Evolutionary conservation across 805 yeast species (phyloP).

Genomic region (Myxozyma geophila): DNA sequence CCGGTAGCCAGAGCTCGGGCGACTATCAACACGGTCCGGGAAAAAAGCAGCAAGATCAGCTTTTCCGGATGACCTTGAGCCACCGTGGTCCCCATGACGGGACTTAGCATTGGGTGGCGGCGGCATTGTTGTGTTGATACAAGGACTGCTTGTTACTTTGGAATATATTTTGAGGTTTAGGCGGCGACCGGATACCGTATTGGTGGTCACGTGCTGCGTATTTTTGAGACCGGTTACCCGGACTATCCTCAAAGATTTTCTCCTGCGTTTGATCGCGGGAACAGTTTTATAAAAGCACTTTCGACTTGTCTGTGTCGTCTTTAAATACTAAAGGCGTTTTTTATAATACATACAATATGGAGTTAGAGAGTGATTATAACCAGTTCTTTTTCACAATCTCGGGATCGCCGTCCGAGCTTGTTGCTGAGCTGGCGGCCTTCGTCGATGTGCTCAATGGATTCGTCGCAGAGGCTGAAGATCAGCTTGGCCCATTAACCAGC

Average conservation of each 20-base stretch:
- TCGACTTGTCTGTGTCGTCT: not conserved
- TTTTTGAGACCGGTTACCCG: conserved; percentile 8
- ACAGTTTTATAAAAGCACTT: not conserved
- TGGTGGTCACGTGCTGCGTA: conserved; percentile 3
- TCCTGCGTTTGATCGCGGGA: not conserved
- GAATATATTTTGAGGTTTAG: not conserved
- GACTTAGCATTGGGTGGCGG: conserved; percentile 7
- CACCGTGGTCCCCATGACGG: not conserved
- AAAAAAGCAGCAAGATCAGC: conserved; percentile 34
- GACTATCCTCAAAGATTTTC: conserved; percentile 13
- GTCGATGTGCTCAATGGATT: conserved; percentile 45
- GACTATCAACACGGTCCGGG: conserved; percentile 30
- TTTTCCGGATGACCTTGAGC: conserved; percentile 21
- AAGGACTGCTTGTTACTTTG: not conserved
- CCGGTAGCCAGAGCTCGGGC: conserved; percentile 4
- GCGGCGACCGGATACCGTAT: not conserved
- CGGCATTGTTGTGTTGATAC: conserved; percentile 2
- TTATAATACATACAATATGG: not conserved
- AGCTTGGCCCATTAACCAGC: conserved; percentile 30
- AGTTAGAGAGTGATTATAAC: conserved; percentile 15
- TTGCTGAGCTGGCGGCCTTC: conserved; percentile 44
- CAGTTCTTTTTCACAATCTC: conserved; percentile 21
- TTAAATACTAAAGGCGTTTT: not conserved
- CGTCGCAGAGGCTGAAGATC: conserved; percentile 34
- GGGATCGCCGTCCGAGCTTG: conserved; percentile 27